Conservation (phyloP, 257 asterid genomes). For the Leonotis leonurus region DNA sequence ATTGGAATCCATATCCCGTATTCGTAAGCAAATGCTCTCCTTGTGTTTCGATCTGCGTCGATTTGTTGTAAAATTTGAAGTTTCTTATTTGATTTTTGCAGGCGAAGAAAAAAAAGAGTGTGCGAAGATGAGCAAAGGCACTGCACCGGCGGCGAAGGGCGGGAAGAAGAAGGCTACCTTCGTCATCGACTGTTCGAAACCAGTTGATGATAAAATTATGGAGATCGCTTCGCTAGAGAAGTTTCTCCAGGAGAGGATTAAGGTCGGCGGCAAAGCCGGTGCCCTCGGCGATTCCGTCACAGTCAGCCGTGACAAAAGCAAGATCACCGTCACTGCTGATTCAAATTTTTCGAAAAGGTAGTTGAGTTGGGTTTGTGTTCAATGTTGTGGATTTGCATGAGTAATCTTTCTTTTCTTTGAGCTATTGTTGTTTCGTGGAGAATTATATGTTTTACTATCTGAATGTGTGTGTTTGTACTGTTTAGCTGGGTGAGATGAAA, state of each 20-base stretch:
- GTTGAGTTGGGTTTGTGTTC: neutral
- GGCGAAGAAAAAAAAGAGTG: neutral
- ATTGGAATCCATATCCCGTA: neutral
- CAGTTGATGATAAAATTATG: slow-evolving; percentile 51
- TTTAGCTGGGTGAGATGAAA: too few relatives aligned
- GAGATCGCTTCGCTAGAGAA: slow-evolving; percentile 47
- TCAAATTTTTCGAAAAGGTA: slow-evolving; percentile 43
- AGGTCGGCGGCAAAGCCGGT: slow-evolving; percentile 59
- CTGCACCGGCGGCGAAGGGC: slow-evolving; percentile 30
- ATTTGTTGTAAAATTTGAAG: neutral
- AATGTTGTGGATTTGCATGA: neutral
- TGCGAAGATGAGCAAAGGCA: slow-evolving; percentile 44
- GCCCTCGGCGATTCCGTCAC: slow-evolving; percentile 44
- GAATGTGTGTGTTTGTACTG: too few relatives aligned
- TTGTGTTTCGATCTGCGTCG: neutral
- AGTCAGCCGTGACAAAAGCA: slow-evolving; percentile 39
- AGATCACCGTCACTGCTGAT: slow-evolving; percentile 43
- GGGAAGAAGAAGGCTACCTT: slow-evolving; percentile 53
- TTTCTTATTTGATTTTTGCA: slow-evolving; percentile 5
- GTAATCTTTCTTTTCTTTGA: neutral
- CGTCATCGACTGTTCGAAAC: slow-evolving; percentile 42
- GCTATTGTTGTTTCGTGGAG: too few relatives aligned
- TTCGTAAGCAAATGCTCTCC: slow-evolving; percentile 10
- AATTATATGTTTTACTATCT: too few relatives aligned
- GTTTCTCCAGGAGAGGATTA: slow-evolving; percentile 48